Conservation (phyloP, 805 yeast genomes). For the Candida manassasensis region DNA sequence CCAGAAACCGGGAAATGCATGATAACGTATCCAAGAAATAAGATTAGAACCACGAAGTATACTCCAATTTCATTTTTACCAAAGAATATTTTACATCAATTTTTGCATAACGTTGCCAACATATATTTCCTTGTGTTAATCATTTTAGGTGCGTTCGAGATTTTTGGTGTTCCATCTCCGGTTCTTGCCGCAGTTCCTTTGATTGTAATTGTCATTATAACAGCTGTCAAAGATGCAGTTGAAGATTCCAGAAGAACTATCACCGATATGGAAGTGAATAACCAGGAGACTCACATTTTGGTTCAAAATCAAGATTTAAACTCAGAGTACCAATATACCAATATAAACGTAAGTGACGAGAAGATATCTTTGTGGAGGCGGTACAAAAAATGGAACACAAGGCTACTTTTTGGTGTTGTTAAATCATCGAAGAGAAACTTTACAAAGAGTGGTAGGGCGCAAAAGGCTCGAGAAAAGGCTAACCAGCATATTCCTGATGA, state of each 20-base stretch:
- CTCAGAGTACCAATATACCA: conserved; percentile 28
- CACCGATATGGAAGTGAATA: conserved; percentile 70
- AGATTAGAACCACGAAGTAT: conserved; percentile 92
- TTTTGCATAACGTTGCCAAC: conserved; percentile 78
- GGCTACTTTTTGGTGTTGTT: conserved; percentile 23
- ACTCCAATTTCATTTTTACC: conserved; percentile 89
- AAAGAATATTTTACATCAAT: conserved; percentile 74
- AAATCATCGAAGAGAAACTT: conserved; percentile 24
- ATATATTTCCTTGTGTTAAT: conserved; percentile 76
- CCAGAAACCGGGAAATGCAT: conserved; percentile 56
- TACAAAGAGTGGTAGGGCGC: conserved; percentile 33
- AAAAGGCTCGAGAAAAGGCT: conserved; percentile 18
- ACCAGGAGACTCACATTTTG: conserved; percentile 65
- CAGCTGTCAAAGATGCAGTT: conserved; percentile 75
- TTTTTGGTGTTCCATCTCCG: conserved; percentile 80
- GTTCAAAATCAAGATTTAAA: conserved; percentile 17
- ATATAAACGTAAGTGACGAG: conserved; percentile 60
- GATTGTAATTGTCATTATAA: conserved; percentile 68
- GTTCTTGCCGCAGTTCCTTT: conserved; percentile 72
- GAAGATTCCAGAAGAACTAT: conserved; percentile 76
- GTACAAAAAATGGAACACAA: conserved; percentile 51
- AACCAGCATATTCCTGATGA: conserved; percentile 1
- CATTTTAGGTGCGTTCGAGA: conserved; percentile 71
- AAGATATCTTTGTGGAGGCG: conserved; percentile 64
- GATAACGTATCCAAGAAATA: conserved; percentile 73